These are phyloP conservation scores for Carex sylvatica DNA, from an alignment of 202 grass and related monocot species.

Conservation along the genomic window DNA sequence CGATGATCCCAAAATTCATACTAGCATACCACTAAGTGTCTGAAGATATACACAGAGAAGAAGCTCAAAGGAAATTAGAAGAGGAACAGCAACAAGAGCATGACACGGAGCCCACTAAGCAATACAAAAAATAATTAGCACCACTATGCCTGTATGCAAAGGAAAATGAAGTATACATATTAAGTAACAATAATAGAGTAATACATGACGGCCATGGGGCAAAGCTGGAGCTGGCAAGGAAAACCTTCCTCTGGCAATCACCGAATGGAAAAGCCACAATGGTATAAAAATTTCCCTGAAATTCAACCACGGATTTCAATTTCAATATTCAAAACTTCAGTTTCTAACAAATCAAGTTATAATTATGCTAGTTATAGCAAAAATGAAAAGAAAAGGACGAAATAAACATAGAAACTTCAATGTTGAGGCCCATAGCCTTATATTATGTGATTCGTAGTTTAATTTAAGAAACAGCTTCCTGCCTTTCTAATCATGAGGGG, in stretches of 20 bases:
- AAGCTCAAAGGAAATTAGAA: slow-evolving; percentile 88
- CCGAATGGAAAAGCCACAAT: slow-evolving; percentile 89
- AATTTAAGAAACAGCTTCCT: neutral
- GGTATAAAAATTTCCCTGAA: slow-evolving; percentile 82
- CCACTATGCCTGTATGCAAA: neutral
- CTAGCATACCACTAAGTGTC: slow-evolving; percentile 52
- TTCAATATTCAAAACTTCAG: slow-evolving; percentile 3
- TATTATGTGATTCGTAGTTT: neutral
- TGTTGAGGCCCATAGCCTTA: neutral
- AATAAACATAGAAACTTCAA: neutral
- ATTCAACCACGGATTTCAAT: slow-evolving; percentile 10
- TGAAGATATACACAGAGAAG: slow-evolving; percentile 92
- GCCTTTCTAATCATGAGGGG: neutral
- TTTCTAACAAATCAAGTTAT: neutral
- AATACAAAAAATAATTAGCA: slow-evolving; percentile 31
- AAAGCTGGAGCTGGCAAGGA: slow-evolving; percentile 93
- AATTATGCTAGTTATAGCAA: neutral
- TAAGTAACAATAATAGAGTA: slow-evolving; percentile 1
- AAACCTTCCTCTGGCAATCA: slow-evolving; percentile 80
- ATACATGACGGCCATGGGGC: slow-evolving; percentile 91
- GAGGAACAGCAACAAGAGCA: slow-evolving; percentile 72
- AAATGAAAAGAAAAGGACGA: neutral
- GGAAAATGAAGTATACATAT: slow-evolving; percentile 6
- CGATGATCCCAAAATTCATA: neutral
- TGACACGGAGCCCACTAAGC: slow-evolving; percentile 93